Base-by-base conservation (phyloP, 73 alveolate genomes). In the Paramecium pentaurelia region DNA sequence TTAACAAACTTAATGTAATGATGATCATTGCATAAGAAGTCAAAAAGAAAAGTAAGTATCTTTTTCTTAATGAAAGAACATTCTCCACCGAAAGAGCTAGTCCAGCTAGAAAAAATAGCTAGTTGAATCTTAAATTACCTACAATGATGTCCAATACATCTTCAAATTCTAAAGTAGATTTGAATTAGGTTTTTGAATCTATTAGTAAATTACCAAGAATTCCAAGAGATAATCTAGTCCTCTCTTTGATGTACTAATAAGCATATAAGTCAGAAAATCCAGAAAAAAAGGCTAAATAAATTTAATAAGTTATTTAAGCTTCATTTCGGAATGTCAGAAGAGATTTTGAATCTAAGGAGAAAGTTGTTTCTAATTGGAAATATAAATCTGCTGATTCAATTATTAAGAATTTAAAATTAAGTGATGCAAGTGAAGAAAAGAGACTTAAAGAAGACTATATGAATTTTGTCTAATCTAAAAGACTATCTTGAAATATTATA, bases 251-350 rank as follows among this genome's bases (percentile, higher is more conserved):
- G 87, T 73, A 73, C 12, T 40, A 73, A 73, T 73, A 73, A 38
- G 87, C 87, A 36, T 73, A 36, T 37, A 73, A 73, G 40, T 73
- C 87, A 12, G 87, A 73, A 3, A 73, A 73, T 37, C 87, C 87
- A 20, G 87, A 73, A 8, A 73, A 73, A 40, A 73, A 73, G 27
- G 87, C 87, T 7, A 73, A 73, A 73, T 37, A 73, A n/a, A 73
- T 73, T 73, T 44, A 73, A 73, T 73, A 73, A 73, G 87, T 73
- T 3, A 73, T 73, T 36, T 38, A 73, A 37, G 87, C 87, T 16
- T 73, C 87, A 73, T 73, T 73, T 38, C 40, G 87, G 9, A 73
- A 73, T 73, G 87, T 73, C 32, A 73, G 87, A 73, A 36, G 47
- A 37, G 59, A 73, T 30, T 37, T 36, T 73, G 87, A 73, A 34